phyloP scores from a whole-genome alignment of 2,329 filamentous ascomycete species.

The Aureobasidium vineae region DNA sequence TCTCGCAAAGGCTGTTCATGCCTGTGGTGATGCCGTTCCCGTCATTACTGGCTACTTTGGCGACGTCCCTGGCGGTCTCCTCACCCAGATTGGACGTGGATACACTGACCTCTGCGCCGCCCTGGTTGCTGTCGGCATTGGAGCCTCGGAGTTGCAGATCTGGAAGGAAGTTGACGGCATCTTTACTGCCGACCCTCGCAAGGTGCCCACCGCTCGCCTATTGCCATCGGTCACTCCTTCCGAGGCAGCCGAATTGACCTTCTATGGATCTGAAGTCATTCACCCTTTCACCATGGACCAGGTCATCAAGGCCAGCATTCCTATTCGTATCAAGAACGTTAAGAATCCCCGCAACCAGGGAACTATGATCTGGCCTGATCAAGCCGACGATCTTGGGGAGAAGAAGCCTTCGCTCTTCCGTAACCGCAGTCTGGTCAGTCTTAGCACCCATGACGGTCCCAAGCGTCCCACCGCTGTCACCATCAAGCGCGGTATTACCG shows the following conservation, averaged over 20 bases:
- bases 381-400: constrained; percentile 54
- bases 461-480: constrained; percentile 68
- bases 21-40: constrained; percentile 46
- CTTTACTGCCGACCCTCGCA: constrained; percentile 80
- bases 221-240: constrained; percentile 85
- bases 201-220: constrained; percentile 90
- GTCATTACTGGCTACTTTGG: constrained; percentile 88
- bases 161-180: constrained; percentile 99
- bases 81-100: constrained; percentile 88
- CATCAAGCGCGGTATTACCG: constrained; percentile 94
- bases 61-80: constrained; percentile 82
- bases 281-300: constrained; percentile 99
- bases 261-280: constrained; percentile 78
- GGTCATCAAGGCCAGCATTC: constrained; percentile 71
- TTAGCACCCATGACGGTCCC: constrained; percentile 38
- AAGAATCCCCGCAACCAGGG: constrained; percentile 78
- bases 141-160: constrained; percentile 85
- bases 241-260: constrained; percentile 91
- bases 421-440: constrained; percentile 45
- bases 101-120: constrained; percentile 97
- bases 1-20: constrained; percentile 45
- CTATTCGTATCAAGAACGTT: constrained; percentile 88
- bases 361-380: constrained; percentile 80
- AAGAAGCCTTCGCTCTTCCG: constrained; percentile 51
- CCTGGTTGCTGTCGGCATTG: constrained; percentile 82